These are phyloP conservation scores for Calonectria honghensis DNA, from an alignment of 2,329 filamentous ascomycete species.

Conservation along the genomic window DNA sequence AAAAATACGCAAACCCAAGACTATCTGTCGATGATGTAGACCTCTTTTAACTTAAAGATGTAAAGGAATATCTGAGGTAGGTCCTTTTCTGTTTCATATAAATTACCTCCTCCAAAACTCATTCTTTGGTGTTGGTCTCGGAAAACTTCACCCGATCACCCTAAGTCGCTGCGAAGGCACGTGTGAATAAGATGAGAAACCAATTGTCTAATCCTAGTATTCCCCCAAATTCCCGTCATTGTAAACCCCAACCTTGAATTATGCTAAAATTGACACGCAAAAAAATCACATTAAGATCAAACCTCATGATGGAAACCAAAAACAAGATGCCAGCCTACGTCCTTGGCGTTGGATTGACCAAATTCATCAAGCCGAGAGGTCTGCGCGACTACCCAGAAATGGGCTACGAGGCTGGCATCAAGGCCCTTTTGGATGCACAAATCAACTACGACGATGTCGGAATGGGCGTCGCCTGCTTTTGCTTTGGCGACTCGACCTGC, in stretches of 20 bases:
- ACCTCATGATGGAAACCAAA: not conserved
- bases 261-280: too few relatives aligned
- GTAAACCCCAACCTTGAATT: not conserved
- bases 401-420: slow-evolving; percentile 15
- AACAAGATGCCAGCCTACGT: not conserved
- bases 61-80: not conserved
- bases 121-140: not conserved
- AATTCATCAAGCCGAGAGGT: slow-evolving; percentile 20
- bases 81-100: not conserved
- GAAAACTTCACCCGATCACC: not conserved
- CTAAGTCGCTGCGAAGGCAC: not conserved
- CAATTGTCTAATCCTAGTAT: not conserved
- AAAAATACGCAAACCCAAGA: not conserved
- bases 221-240: not conserved
- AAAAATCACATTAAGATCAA: not conserved
- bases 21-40: not conserved
- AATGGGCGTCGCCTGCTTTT: slow-evolving; percentile 92
- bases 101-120: not conserved
- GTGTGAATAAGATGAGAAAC: too few relatives aligned
- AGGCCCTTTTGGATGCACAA: slow-evolving; percentile 10
- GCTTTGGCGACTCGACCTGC: slow-evolving; percentile 95
- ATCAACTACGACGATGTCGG: slow-evolving; percentile 4
- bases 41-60: not conserved
- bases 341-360: slow-evolving; percentile 5
- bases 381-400: slow-evolving; percentile 11